Percentiles rank a stretch among this genome's conserved stretches.
These are phyloP conservation scores for Nidularia sp. DNA, from an alignment of 768 basidiomycete genomes.

Conservation along the genomic window DNA sequence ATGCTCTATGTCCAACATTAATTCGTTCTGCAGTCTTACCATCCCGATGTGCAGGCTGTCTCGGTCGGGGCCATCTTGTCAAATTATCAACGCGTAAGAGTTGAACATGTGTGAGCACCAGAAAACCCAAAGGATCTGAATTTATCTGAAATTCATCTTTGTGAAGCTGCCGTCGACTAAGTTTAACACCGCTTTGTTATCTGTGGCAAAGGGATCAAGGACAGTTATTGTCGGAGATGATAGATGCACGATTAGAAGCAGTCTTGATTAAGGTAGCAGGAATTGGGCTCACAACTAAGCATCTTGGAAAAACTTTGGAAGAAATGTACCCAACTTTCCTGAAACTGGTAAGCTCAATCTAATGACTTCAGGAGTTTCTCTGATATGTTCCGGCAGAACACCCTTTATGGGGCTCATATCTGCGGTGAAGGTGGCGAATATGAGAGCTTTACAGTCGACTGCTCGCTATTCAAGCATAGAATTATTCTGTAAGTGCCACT, in stretches of 20 bases:
- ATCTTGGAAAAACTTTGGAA: conserved; percentile 74
- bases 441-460: conserved; percentile 88
- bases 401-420: conserved; percentile 82
- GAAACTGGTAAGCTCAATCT: conserved; percentile 53
- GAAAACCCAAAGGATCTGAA: not conserved
- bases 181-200: conserved; percentile 77
- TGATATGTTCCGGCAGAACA: conserved; percentile 44
- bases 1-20: conserved; percentile 1
- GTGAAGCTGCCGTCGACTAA: conserved; percentile 73
- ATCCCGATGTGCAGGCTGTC: conserved; percentile 82
- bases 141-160: not conserved
- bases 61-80: conserved; percentile 97
- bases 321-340: conserved; percentile 71
- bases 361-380: not conserved
- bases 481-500: conserved; percentile 58
- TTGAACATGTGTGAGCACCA: conserved; percentile 87
- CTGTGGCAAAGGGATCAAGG: conserved; percentile 93
- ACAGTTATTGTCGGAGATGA: conserved; percentile 86
- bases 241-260: conserved; percentile 70
- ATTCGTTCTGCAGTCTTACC: conserved; percentile 42
- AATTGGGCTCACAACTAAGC: conserved; percentile 73
- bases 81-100: conserved; percentile 93
- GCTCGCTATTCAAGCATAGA: conserved; percentile 78
- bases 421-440: conserved; percentile 99
- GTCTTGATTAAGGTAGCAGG: conserved; percentile 95